Base-by-base conservation (phyloP, 1,284 basidiomycete species). In the Trametes sp. region DNA sequence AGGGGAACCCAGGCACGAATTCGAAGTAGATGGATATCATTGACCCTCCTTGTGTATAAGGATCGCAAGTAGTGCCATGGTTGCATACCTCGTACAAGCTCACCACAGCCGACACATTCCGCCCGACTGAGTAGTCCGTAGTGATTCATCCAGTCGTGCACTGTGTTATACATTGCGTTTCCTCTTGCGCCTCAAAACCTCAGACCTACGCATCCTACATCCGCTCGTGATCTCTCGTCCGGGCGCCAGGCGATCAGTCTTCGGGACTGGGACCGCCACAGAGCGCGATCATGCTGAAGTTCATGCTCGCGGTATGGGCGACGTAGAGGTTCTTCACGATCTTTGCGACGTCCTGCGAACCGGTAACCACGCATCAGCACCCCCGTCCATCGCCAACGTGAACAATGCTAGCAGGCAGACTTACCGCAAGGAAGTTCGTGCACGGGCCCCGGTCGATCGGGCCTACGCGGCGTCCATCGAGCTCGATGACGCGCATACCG, bases 391-490 rank as follows among this genome's bases (percentile, higher is more conserved):
- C 1, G n/a, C n/a, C 14, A 28, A 21, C 11, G n/a, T 10, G 0
- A 6, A 16, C 38, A 41, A 2, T 14, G 3, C 9, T 24, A 9
- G 16, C 29, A 72, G 51, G 6, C 38, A 6, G n/a, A 36, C 74
- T 57, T 69, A 88, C 91, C 71, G 78, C 74, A 44, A 95, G 77
- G 45, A 96, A 79, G 72, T 91, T 79, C 24, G 61, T 78, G 65
- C 84, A 87, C 44, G 78, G 77, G 2, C 95, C 95, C 67, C 89
- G 82, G 73, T 96, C 94, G 63, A 96, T 80, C 0, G 94, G 93
- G 2, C 91, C 92, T 6, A 74, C 77, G 44, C 95, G 78, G 52
- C 85, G 75, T 1, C 95, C 95, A 75, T 96, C 95, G 44, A 97
- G 80, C 76, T 96, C 95, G 53, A 96, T 78, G 6, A 96, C 76